Conservation (phyloP, 345 rosid species). For the Syzygium aqueum region DNA sequence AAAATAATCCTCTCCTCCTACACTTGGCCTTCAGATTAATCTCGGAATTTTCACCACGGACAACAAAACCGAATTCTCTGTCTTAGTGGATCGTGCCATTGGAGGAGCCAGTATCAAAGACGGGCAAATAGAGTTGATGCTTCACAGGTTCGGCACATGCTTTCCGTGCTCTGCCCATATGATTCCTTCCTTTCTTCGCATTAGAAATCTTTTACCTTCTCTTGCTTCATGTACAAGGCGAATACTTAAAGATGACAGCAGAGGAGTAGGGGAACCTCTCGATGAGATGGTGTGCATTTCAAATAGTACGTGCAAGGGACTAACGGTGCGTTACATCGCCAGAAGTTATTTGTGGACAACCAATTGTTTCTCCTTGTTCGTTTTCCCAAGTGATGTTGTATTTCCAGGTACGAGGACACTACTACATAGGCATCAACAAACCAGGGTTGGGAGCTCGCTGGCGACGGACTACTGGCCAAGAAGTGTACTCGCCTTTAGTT, state of each 20-base stretch:
- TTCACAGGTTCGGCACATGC: slow-evolving; percentile 51
- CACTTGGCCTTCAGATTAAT: slow-evolving; percentile 32
- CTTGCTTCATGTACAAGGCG: slow-evolving; percentile 26
- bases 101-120: slow-evolving; percentile 78
- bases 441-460: slow-evolving; percentile 59
- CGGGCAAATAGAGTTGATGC: slow-evolving; percentile 86
- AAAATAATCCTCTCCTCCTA: slow-evolving; percentile 5
- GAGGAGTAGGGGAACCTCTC: slow-evolving; percentile 72
- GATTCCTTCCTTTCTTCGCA: background rate
- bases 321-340: slow-evolving; percentile 31
- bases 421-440: slow-evolving; percentile 49
- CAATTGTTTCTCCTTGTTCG: background rate
- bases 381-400: background rate
- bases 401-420: slow-evolving; percentile 63
- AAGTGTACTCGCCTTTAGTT: slow-evolving; percentile 65
- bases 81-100: slow-evolving; percentile 75
- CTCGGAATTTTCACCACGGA: slow-evolving; percentile 67
- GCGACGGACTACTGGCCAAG: slow-evolving; percentile 77
- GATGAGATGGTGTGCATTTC: slow-evolving; percentile 43
- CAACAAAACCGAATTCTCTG: slow-evolving; percentile 55
- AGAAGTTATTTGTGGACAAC: background rate
- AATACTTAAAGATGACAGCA: slow-evolving; percentile 32
- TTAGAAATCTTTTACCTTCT: background rate
- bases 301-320: slow-evolving; percentile 38
- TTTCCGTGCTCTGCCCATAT: background rate